Base-by-base conservation (phyloP, 2,329 filamentous ascomycete genomes). In the Paraconiothyrium sp. region DNA sequence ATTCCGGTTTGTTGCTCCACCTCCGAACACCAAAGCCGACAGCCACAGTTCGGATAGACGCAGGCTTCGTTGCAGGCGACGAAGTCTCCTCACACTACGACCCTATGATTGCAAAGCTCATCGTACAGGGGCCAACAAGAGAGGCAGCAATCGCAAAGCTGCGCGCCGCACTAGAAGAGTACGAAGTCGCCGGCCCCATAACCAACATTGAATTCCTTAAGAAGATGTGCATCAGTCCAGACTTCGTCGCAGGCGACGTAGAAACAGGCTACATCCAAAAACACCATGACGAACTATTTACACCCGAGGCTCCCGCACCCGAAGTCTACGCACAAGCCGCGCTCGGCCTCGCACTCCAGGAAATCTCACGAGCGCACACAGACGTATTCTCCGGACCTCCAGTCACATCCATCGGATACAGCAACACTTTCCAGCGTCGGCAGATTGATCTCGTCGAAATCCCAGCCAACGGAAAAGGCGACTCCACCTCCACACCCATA, bases 161-260 rank as follows among this genome's bases (percentile, higher is more conserved):
- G 61, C 88, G 89, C 41, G 84, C 89, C 4, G 94, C 95, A 0
- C 83, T 99, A 11, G 90, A 92, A 67, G 86, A 92, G 51, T 99
- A 98, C 75, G 93, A 99, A 79, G 89, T 99, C 11, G 95, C 94
- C 2, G 95, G 95, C 0, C 87, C 96, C 8, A 90, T 92, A 74
- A 99, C 95, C 7, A 99, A 99, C 76, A 94, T 99, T 64, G 95
- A 98, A 78, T 99, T 99, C 74, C 82, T 99, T 61, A 98, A 98
- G 82, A 87, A 89, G 9, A 85, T 97, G 59, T 97, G 93, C 76
- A 86, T 88, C 49, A 93, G 91, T 62, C 86, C 88, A 0, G 92
- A 91, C 54, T 99, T 99, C 74, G 86, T 97, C 59, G 86, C 86
- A 11, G 95, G 94, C 9, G 89, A 95, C 22, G 93, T 99, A 14